Base-by-base conservation (phyloP, 345 rosid species). In the Euphorbia peplus region DNA sequence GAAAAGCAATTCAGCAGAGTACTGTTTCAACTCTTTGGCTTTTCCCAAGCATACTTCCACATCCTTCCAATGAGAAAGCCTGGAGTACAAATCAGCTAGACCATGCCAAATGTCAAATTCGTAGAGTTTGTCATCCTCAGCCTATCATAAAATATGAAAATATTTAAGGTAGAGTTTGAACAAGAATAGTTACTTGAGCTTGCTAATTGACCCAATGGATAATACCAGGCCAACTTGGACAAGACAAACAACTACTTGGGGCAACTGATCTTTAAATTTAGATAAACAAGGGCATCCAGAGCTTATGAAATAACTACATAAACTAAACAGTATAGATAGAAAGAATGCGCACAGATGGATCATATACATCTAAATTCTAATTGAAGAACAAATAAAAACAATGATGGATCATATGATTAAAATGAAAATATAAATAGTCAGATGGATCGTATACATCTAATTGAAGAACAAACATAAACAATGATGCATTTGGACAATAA, bases 21-120 rank as follows among this genome's bases (percentile, higher is more conserved):
- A 91, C 52, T 80, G 82, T 73, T 88, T 91, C 75, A 86, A 79
- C 66, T 87, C 97, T 28, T 89, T 81, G 12, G 93, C 97, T 74
- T 89, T 93, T 53, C 72, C 80, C 60, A 93, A 64, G 70, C 98
- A 93, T 32, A 85, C 80, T 84, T 87, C 97, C 4, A 83, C 97
- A n/a, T 93, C 98, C 73, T 88, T 88, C 98, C 96, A 93, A 64
- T 85, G 88, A 3, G 89, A 84, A 74, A 93, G 96, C 67, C 87
- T 80, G 4, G 96, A 87, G 82, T 91, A 93, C 35, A 93, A 73
- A 79, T 76, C 82, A 47, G 97, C 96, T 29, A 93, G 88, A 56
- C 92, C 97, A 76, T 86, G 90, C 97, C 97, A 93, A 67, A 89
- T 96, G 81, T 93, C 96, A 72, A 89, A 91, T 78, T 91, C 98